Evolutionary conservation across 2,329 filamentous ascomycete genomes (phyloP).

Genomic region (Cladophialophora yegresii): DNA sequence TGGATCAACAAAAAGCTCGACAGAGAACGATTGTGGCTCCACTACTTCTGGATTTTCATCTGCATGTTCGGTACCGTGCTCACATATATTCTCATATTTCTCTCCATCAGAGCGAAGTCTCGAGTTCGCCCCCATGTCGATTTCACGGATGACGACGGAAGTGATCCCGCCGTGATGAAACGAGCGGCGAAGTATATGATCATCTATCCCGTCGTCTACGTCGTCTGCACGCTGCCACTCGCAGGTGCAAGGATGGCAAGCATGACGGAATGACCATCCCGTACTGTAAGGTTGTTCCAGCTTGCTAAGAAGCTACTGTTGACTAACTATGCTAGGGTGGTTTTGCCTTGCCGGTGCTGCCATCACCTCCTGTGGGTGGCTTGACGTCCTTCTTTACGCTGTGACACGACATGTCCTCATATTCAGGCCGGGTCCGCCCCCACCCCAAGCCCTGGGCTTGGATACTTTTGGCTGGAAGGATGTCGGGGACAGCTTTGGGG

Average conservation of each 20-base stretch:
- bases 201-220: constrained; percentile 57
- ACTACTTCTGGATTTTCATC: constrained; percentile 59
- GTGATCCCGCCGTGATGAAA: constrained; percentile 43
- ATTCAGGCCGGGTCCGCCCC: constrained; percentile 50
- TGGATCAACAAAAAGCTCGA: constrained; percentile 52
- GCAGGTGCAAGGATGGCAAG: constrained; percentile 53
- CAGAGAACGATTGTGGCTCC: constrained; percentile 52
- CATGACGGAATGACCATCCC: constrained; percentile 41
- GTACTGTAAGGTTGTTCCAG: constrained; percentile 39
- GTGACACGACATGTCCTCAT: constrained; percentile 59
- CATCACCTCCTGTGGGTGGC: constrained; percentile 61
- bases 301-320: constrained; percentile 36
- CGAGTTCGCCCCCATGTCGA: constrained; percentile 3
- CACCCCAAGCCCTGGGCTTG: constrained; percentile 29
- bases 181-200: constrained; percentile 52
- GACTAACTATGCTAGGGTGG: constrained; percentile 37
- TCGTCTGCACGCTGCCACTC: constrained; percentile 64
- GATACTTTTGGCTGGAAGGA: constrained; percentile 32
- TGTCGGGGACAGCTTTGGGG: constrained; percentile 23
- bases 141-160: constrained; percentile 42
- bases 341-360: constrained; percentile 58
- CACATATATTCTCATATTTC: constrained; percentile 50
- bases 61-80: constrained; percentile 55
- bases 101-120: constrained; percentile 17
- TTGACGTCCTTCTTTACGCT: constrained; percentile 61